phyloP scores from a whole-genome alignment of 2,329 filamentous ascomycete species.

The Cladosporium sp. region DNA sequence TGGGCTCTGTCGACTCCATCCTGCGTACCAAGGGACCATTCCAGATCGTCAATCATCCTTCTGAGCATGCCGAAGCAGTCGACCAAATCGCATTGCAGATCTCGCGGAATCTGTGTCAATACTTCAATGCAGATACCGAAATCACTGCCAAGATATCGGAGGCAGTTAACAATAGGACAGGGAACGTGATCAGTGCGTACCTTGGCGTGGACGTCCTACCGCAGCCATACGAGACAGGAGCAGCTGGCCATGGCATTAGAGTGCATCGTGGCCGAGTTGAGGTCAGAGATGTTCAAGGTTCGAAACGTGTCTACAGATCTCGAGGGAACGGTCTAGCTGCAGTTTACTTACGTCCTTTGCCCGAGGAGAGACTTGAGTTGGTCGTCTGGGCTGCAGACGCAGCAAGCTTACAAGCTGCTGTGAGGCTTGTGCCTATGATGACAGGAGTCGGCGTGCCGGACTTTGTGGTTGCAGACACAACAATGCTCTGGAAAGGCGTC shows the following conservation, averaged over 20 bases:
- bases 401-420: constrained; percentile 50
- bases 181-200: constrained; percentile 50
- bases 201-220: constrained; percentile 33
- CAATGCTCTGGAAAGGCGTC: constrained; percentile 52
- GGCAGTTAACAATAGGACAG: constrained; percentile 25
- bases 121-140: constrained; percentile 55
- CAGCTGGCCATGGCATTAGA: constrained; percentile 31
- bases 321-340: constrained; percentile 44
- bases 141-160: constrained; percentile 34
- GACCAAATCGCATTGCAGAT: constrained; percentile 52
- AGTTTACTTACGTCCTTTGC: constrained; percentile 53
- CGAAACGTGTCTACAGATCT: constrained; percentile 1
- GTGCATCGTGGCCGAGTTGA: constrained; percentile 35
- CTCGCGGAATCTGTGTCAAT: constrained; percentile 55
- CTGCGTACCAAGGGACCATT: constrained; percentile 51
- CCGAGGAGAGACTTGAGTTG: constrained; percentile 52
- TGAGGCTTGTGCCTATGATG: constrained; percentile 55
- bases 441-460: constrained; percentile 60
- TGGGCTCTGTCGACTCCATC: constrained; percentile 56
- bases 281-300: neutral
- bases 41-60: constrained; percentile 40
- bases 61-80: constrained; percentile 24
- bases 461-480: constrained; percentile 52
- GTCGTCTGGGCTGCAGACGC: constrained; percentile 57
- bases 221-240: neutral